Evolutionary conservation across 306 rosid species (phyloP).

Genomic region (Prunus davidiana): DNA sequence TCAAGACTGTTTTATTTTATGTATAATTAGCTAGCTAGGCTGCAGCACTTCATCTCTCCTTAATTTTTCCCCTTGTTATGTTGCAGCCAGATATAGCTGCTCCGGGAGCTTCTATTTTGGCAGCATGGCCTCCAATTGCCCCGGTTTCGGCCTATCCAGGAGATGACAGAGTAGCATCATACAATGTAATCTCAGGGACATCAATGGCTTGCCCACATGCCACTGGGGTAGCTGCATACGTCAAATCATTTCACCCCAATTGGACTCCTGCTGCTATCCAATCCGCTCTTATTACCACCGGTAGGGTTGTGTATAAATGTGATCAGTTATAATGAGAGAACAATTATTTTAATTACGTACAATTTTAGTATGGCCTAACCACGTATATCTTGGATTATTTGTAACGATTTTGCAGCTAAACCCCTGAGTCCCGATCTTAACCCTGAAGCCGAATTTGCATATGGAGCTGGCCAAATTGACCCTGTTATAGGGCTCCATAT

Average conservation of each 20-base stretch:
- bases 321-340: not conserved
- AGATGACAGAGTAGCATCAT: constrained; percentile 19
- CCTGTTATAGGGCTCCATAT: constrained; percentile 27
- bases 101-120: constrained; percentile 40
- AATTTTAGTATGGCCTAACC: not conserved
- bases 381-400: not conserved
- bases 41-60: not conserved
- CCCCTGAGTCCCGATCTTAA: constrained; percentile 22
- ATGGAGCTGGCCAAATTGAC: constrained; percentile 47
- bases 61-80: not conserved
- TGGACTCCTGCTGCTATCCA: constrained; percentile 52
- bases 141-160: not conserved
- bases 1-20: not conserved
- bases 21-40: too few relatives aligned
- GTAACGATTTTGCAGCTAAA: constrained; percentile 24
- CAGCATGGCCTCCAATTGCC: constrained; percentile 29
- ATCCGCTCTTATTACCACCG: constrained; percentile 48
- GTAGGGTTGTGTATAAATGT: constrained; percentile 5
- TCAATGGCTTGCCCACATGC: constrained; percentile 67
- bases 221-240: constrained; percentile 37
- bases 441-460: constrained; percentile 34
- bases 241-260: constrained; percentile 49
- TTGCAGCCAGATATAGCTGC: constrained; percentile 50
- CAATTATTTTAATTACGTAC: too few relatives aligned
- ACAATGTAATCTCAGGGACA: constrained; percentile 26